Evolutionary conservation across 257 asterid genomes (phyloP).

Genomic region (Plantago major): DNA sequence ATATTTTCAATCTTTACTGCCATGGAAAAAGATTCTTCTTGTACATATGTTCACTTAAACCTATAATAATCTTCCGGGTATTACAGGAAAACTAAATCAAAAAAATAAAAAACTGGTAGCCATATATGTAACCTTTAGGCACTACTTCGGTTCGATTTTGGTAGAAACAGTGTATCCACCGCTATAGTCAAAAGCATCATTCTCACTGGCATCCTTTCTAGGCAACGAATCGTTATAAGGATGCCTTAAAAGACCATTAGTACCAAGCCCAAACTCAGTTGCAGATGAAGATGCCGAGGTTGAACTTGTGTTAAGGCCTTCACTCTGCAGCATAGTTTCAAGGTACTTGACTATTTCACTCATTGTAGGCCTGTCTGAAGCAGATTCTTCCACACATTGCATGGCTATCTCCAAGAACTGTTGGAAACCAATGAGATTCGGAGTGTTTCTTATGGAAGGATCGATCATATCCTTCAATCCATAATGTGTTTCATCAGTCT

Average conservation of each 20-base stretch:
- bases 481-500: constrained; percentile 49
- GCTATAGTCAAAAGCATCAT: constrained; percentile 46
- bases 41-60: neutral
- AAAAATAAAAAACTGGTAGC: constrained; percentile 2
- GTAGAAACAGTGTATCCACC: constrained; percentile 46
- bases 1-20: neutral
- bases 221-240: constrained; percentile 42
- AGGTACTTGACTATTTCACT: constrained; percentile 71
- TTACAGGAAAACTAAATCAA: neutral
- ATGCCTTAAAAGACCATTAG: constrained; percentile 36
- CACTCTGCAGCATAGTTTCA: constrained; percentile 63
- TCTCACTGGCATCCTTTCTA: constrained; percentile 31
- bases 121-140: neutral
- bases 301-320: constrained; percentile 63
- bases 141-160: constrained; percentile 51
- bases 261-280: constrained; percentile 54
- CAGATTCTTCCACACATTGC: constrained; percentile 89
- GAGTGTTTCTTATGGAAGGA: constrained; percentile 45
- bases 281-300: constrained; percentile 79
- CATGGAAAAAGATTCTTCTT: neutral
- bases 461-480: constrained; percentile 65
- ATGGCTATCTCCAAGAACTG: constrained; percentile 71
- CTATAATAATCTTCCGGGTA: neutral
- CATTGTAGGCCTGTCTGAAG: constrained; percentile 84
- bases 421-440: constrained; percentile 48